Conservation (phyloP, 2,329 filamentous ascomycete genomes). For the Colletotrichum acutatum region DNA sequence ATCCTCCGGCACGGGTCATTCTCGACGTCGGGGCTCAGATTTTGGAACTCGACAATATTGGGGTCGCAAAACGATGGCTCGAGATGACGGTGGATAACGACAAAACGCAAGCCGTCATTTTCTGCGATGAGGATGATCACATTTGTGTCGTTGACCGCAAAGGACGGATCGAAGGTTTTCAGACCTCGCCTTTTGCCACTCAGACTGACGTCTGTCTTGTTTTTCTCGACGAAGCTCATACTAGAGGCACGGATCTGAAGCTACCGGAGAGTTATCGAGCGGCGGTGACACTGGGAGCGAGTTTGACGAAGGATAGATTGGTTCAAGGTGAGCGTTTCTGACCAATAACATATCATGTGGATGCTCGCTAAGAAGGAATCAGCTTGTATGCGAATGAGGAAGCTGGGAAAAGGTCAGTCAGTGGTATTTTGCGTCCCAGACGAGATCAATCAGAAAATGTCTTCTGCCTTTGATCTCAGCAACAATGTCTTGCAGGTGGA, state of each 20-base stretch:
- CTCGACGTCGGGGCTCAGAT: slow-evolving; percentile 79
- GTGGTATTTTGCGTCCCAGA: slow-evolving; percentile 69
- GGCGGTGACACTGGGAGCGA: slow-evolving; percentile 73
- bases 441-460: slow-evolving; percentile 69
- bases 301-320: slow-evolving; percentile 74
- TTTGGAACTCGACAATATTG: slow-evolving; percentile 68
- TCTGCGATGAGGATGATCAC: slow-evolving; percentile 66
- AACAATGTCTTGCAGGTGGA: slow-evolving; percentile 53
- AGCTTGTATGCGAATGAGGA: slow-evolving; percentile 45
- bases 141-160: slow-evolving; percentile 62
- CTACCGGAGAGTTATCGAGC: slow-evolving; percentile 69
- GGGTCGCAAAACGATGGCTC: slow-evolving; percentile 67
- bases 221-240: slow-evolving; percentile 78
- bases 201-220: slow-evolving; percentile 70
- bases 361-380: slow-evolving; percentile 58
- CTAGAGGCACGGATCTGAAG: slow-evolving; percentile 74
- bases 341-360: too few species aligned
- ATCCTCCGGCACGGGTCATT: slow-evolving; percentile 64
- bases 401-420: slow-evolving; percentile 66
- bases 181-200: slow-evolving; percentile 66
- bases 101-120: slow-evolving; percentile 61
- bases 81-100: slow-evolving; percentile 28
- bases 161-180: slow-evolving; percentile 59
- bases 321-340: slow-evolving; percentile 66
- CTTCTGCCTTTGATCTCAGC: slow-evolving; percentile 32